Percentiles rank a stretch among this genome's conserved stretches.
Conservation (phyloP, 352 stramenopile genomes). For the Pythium sp. region DNA sequence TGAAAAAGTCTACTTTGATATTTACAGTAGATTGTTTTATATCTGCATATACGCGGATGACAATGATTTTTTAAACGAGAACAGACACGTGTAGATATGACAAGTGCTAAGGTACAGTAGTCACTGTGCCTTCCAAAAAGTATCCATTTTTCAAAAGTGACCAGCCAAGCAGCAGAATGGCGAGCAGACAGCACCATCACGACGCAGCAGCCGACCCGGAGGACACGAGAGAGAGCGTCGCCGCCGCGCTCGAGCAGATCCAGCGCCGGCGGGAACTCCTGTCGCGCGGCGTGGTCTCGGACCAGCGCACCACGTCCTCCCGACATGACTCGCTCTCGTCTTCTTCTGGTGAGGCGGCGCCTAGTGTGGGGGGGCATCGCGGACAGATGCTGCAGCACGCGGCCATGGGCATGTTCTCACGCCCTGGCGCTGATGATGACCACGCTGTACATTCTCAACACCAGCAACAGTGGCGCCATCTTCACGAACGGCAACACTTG, state of each 20-base stretch:
- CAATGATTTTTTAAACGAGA: no score
- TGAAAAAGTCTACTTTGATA: no score
- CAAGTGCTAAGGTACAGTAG: no score
- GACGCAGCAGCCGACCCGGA: not conserved
- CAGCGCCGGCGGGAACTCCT: conserved; percentile 18
- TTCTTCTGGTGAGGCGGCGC: not conserved
- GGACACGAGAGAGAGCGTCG: conserved; percentile 3
- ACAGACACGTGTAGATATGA: no score
- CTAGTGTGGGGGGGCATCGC: not conserved
- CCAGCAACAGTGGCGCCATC: not conserved
- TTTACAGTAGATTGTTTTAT: no score
- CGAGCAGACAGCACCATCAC: not conserved
- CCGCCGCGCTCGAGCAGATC: conserved; percentile 21
- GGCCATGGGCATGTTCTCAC: conserved; percentile 1
- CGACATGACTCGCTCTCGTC: not conserved
- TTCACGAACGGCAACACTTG: not conserved
- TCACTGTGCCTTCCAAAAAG: no score
- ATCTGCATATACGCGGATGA: no score
- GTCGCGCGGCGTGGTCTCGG: conserved; percentile 13
- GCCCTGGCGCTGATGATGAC: not conserved
- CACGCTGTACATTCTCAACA: not conserved
- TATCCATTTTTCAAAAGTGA: no score
- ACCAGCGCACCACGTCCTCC: not conserved
- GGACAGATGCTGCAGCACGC: conserved; percentile 8
- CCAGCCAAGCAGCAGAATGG: not conserved